Conservation (phyloP, 495 filamentous ascomycete genomes). For the Jackrogersella minutella region DNA sequence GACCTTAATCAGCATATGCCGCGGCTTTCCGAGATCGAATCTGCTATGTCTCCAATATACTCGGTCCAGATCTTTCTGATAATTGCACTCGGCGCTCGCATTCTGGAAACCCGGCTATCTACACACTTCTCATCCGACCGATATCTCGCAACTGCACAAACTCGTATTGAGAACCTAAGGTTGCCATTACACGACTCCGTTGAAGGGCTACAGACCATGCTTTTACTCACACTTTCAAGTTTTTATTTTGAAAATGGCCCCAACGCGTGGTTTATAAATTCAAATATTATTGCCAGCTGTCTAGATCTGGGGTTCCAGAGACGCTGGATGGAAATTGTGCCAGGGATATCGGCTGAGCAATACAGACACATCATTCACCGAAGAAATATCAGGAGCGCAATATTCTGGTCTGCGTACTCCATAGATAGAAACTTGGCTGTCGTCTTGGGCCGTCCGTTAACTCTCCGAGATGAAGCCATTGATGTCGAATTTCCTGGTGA, state of each 20-base stretch:
- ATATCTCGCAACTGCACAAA: constrained; percentile 55
- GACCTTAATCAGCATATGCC: constrained; percentile 35
- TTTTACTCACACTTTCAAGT: constrained; percentile 57
- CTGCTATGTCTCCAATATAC: constrained; percentile 11
- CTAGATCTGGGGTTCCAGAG: constrained; percentile 57
- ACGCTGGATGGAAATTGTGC: constrained; percentile 45
- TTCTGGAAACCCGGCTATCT: constrained; percentile 52
- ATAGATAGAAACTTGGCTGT: constrained; percentile 56
- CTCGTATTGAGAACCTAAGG: constrained; percentile 42
- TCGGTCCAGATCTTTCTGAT: constrained; percentile 56
- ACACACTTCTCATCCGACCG: constrained; percentile 55
- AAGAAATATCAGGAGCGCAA: constrained; percentile 56
- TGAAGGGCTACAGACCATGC: constrained; percentile 52
- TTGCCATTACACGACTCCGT: constrained; percentile 50
- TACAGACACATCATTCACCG: constrained; percentile 45
- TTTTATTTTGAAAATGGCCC: constrained; percentile 54
- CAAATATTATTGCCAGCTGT: constrained; percentile 53
- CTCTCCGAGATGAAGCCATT: constrained; percentile 57
- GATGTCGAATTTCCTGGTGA: constrained; percentile 51
- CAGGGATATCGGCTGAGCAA: constrained; percentile 34
- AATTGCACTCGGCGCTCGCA: constrained; percentile 53
- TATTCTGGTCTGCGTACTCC: constrained; percentile 58
- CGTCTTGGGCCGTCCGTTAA: constrained; percentile 58
- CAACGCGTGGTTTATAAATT: constrained; percentile 59
- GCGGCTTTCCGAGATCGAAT: constrained; percentile 30